These are phyloP conservation scores for Sclerotinia glacialis DNA, from an alignment of 2,329 filamentous ascomycete genomes.

Conservation along the genomic window DNA sequence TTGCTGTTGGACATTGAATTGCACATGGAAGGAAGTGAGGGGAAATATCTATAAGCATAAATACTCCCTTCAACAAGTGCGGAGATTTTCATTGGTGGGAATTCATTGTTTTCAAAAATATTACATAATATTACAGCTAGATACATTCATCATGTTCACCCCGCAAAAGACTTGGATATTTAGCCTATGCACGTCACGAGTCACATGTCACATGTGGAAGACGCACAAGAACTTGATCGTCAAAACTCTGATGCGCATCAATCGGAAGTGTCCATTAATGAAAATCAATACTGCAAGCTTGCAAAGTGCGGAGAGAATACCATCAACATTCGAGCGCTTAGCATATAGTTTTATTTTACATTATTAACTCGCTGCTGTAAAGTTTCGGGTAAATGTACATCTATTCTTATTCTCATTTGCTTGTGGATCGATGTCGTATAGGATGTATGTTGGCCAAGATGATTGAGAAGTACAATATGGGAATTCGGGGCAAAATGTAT, in stretches of 20 bases:
- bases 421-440: neutral
- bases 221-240: neutral
- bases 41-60: too few species aligned
- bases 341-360: conserved; percentile 3
- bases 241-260: conserved; percentile 22
- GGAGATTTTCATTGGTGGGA: neutral
- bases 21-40: too few species aligned
- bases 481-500: conserved; percentile 14
- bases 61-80: neutral
- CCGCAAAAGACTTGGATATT: neutral
- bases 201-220: neutral
- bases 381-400: neutral
- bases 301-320: neutral
- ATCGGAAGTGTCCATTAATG: conserved; percentile 11
- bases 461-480: neutral
- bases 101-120: neutral
- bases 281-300: neutral
- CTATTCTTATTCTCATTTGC: neutral
- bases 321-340: neutral
- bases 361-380: neutral
- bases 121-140: too few species aligned
- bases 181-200: neutral
- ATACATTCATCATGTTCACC: too few species aligned
- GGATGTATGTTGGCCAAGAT: neutral
- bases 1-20: neutral